Base-by-base conservation (phyloP, 495 filamentous ascomycete species). In the Aspergillus taichungensis region DNA sequence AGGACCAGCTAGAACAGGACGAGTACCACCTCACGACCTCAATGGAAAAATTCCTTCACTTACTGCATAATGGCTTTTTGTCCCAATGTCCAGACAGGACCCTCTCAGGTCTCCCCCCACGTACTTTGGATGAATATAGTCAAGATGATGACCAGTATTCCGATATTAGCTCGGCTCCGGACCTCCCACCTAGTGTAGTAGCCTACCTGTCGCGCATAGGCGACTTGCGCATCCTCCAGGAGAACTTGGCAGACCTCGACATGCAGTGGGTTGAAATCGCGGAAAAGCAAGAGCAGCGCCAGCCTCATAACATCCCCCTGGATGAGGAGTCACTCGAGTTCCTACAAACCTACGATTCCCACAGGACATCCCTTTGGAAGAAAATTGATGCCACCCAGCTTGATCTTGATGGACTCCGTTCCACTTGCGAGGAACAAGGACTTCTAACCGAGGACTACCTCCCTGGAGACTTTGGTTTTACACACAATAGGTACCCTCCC, bases 131-230 rank as follows among this genome's bases (percentile, higher is more conserved):
- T 8, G 18, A 34, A 14, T 3, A 35, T 13, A 43, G 12, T 11
- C 18, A 24, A 24, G 29, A 30, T 8, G 34, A 29, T 33, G 24
- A 45, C 34, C 38, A n/a, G 6, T 18, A 18, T 9, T 45, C 33
- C 13, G 44, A 28, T 4, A 36, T 12, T 29, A 49, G 37, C 31
- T 3, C 38, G 3, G 8, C 24, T 13, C 39, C 37, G n/a, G 30
- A 45, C 13, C 36, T 43, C 8, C 47, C 52, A 3, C 42, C 39
- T 11, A 44, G 44, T 29, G 29, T 54, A 13, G 47, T 42, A 6
- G 51, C 52, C 10, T 62, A 67, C 14, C 37, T 59, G n/a, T 50
- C 50, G 2, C 40, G 59, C 8, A 38, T 69, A 10, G 62, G 55
- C 8, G 57, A 69, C 12, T 50, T 54, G 1, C 52, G 50, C 1